Percentiles rank a stretch among this genome's conserved stretches.
These are phyloP conservation scores for Goffeauzyma gilvescens DNA, from an alignment of 768 basidiomycete species.

Conservation along the genomic window DNA sequence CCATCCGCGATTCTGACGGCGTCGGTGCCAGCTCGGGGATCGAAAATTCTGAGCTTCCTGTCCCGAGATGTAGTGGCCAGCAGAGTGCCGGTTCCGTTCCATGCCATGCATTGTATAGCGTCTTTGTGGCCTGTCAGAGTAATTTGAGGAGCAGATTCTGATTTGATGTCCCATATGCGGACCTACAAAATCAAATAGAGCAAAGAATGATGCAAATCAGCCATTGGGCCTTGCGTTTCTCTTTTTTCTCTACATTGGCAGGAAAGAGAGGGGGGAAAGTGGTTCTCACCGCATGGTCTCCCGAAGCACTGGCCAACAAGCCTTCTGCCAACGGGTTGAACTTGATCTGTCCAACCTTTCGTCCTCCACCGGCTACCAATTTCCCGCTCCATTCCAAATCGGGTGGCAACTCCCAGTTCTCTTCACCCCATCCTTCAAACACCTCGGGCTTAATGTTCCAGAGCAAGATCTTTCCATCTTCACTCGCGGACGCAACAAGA, in stretches of 20 bases:
- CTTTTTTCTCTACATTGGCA: no score
- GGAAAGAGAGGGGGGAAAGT: no score
- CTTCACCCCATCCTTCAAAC: conserved; percentile 72
- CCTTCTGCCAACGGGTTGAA: conserved; percentile 83
- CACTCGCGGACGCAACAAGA: conserved; percentile 74
- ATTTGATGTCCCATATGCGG: conserved; percentile 66
- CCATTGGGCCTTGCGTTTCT: no score
- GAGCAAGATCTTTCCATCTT: conserved; percentile 82
- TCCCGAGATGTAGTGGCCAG: conserved; percentile 82
- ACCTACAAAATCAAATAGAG: conserved; percentile 24
- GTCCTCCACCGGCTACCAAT: conserved; percentile 28
- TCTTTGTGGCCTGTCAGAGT: conserved; percentile 62
- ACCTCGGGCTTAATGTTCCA: conserved; percentile 59
- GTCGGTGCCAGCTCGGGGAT: conserved; percentile 64
- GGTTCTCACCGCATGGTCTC: conserved; percentile 47
- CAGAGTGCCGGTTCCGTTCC: conserved; percentile 59
- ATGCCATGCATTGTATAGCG: conserved; percentile 66
- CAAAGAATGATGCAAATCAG: background rate
- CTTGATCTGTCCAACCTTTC: conserved; percentile 82
- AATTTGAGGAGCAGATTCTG: conserved; percentile 46
- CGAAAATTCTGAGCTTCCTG: conserved; percentile 77
- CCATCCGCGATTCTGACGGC: conserved; percentile 67
- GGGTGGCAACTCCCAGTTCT: conserved; percentile 49
- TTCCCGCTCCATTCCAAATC: conserved; percentile 8
- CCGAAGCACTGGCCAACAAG: conserved; percentile 57